Evolutionary conservation across 1,284 basidiomycete genomes (phyloP).

Genomic region (Puccinia horiana): DNA sequence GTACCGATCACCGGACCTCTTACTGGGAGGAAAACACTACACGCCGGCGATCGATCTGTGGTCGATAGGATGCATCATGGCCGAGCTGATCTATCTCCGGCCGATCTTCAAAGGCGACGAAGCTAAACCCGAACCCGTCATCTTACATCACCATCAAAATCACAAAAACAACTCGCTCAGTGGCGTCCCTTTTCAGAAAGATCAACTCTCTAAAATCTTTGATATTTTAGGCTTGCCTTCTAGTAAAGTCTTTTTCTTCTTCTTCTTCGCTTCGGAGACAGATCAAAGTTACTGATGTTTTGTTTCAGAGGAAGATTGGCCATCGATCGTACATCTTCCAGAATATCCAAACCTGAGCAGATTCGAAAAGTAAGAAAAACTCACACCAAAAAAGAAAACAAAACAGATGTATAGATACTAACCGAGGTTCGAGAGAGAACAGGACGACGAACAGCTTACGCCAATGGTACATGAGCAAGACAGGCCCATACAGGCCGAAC

Average conservation of each 20-base stretch:
- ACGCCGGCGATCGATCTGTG: constrained; percentile 76
- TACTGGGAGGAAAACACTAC: constrained; percentile 94
- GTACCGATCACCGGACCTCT: constrained; percentile 93
- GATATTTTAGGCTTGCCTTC: constrained; percentile 89
- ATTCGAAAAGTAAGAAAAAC: constrained; percentile 67
- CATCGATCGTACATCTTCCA: constrained; percentile 79
- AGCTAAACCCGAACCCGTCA: constrained; percentile 70
- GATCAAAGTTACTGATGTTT: constrained; percentile 8
- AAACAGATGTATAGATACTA: neutral
- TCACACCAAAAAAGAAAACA: neutral
- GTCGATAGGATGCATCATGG: constrained; percentile 96
- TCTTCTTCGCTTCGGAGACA: neutral
- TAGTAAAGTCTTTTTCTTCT: constrained; percentile 62
- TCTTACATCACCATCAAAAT: neutral
- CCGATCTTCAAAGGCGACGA: constrained; percentile 99
- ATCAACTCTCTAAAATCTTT: constrained; percentile 91
- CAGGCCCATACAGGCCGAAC: neutral
- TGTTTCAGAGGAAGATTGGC: constrained; percentile 77
- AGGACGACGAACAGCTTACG: constrained; percentile 39
- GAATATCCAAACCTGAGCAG: constrained; percentile 81
- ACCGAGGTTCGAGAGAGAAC: neutral
- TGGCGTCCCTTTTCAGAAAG: constrained; percentile 81
- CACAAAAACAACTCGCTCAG: constrained; percentile 43
- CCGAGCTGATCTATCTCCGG: constrained; percentile 84
- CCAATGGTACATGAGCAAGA: constrained; percentile 45